Evolutionary conservation across 2,329 filamentous ascomycete species (phyloP), one percentile per base, ranked within the genome.

Genomic region (Pseudogymnoascus sp.): DNA sequence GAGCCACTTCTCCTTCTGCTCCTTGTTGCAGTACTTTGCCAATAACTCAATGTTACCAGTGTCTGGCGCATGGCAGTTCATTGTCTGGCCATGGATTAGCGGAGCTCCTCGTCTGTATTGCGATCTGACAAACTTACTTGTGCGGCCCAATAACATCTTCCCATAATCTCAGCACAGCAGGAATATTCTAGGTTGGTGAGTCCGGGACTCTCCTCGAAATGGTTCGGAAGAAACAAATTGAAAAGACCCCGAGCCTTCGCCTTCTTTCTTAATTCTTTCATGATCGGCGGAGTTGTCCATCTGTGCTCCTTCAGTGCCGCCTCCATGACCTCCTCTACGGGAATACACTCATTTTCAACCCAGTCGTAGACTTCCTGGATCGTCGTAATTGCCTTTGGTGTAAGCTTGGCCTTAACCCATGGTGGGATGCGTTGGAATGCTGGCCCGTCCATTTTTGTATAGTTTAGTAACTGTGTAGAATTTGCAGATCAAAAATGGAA

Each of bases 31-130:
- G 73, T 80, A 82, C 70, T 81, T 81, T 38, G 79, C 79, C 31
- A 82, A 75, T 8, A 82, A 76, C 67, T 82, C 80, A 70, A 82
- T 82, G 69, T 81, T 82, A 31, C 80, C 79, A 5, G 72, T 82
- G 79, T 61, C 80, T 77, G 21, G 79, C 1, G 80, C 79, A 62
- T 76, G 75, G 65, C 76, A 78, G 66, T 77, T 78, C 74, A 77
- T 77, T 0, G 76, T 78, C 76, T 78, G 61, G 34, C 34, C 34
- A 36, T 36, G 34, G 34, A 36, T 36, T 12, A 36, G 34, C 34
- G 34, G 34, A 36, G 10, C 34, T 36, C 34, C 10, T 36, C 34
- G 34, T 14, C 34, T 36, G 34, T 37, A 31, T 38, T 18, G 34
- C 1, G 40, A 16, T 37, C 10, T 37, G 4, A n/a, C 25, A 46